phyloP scores from a whole-genome alignment of 2,329 filamentous ascomycete species.

The Aspergillus sp. region DNA sequence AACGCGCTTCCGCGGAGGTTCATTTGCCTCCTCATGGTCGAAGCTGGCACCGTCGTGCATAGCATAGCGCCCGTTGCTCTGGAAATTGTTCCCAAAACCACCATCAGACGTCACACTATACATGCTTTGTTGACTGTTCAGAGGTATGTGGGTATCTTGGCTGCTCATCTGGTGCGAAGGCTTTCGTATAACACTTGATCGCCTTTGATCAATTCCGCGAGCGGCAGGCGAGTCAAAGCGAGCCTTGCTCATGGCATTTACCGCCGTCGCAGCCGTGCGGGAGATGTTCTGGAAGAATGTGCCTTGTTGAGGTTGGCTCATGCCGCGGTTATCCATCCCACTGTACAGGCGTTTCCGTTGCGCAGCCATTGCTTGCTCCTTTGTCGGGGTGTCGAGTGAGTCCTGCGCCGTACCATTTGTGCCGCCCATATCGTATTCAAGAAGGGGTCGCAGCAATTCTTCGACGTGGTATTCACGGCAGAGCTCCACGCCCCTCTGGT shows the following conservation, averaged over 20 bases:
- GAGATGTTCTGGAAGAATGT: constrained; percentile 99
- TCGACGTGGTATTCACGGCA: constrained; percentile 70
- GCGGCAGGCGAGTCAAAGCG: constrained; percentile 85
- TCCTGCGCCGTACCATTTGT: constrained; percentile 71
- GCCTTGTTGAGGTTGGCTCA: constrained; percentile 65
- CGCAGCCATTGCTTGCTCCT: constrained; percentile 97
- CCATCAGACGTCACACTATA: constrained; percentile 72
- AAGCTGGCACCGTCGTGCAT: constrained; percentile 47
- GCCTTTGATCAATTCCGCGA: constrained; percentile 63
- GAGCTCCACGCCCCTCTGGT: constrained; percentile 86
- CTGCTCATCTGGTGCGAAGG: constrained; percentile 64
- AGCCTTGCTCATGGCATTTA: constrained; percentile 95
- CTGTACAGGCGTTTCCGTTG: constrained; percentile 92
- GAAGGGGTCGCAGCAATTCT: constrained; percentile 49
- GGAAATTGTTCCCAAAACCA: constrained; percentile 67
- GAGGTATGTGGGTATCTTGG: constrained; percentile 66
- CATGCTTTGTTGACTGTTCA: constrained; percentile 78
- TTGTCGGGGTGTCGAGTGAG: constrained; percentile 89
- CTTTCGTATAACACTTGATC: constrained; percentile 69
- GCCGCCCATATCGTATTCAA: constrained; percentile 53
- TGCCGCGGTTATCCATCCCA: constrained; percentile 66
- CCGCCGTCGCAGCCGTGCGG: constrained; percentile 84
- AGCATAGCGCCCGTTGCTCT: constrained; percentile 50
- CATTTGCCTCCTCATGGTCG: constrained; percentile 59
- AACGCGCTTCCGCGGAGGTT: constrained; percentile 80